Base-by-base conservation (phyloP, 2,329 filamentous ascomycete species). In the Drechslera avenae region DNA sequence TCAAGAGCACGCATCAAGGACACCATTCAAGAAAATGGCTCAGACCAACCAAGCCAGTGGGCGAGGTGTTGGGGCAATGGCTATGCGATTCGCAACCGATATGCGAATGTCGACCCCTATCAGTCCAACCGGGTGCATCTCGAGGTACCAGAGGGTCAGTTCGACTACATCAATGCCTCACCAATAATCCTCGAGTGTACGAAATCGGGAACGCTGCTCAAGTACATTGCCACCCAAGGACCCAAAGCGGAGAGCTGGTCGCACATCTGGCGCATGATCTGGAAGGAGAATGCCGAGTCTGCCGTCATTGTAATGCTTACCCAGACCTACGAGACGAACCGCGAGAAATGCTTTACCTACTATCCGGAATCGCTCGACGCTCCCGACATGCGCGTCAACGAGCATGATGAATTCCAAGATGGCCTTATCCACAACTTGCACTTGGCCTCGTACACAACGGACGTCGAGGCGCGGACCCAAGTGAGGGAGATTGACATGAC, bases 241-340 rank as follows among this genome's bases (percentile, higher is more conserved):
- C 94, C 94, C 5, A 96, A 92, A 66, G 74, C 81, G 52, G 83
- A 84, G 19, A 90, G 89, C 13, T 81, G 88, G 47, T 84, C 86
- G 60, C 91, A 96, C 68, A 89, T 96, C 59, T 99, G 93, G 90
- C 90, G 94, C 68, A 99, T 99, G 94, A 80, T 97, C 30, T 89
- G 90, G 71, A 87, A 95, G 66, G 90, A 95, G 73, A 84, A 80
- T n/a, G 85, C 88, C 2, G 69, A 67, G 21, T 73, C 75, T 1
- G 91, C 86, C 1, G 90, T 97, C 49, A 87, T 97, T 45, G 87
- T 97, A 50, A 97, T 97, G 90, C 83, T 99, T 56, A 99, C 93
- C 2, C 90, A 91, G 69, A 93, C 91, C 19, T 82, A 89, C 67
- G 93, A 97, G 73, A 81, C 83, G 26, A 82, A 84, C 50, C 79